Evolutionary conservation across 257 asterid genomes (phyloP).

Genomic region (Craterostigma plantagineum): DNA sequence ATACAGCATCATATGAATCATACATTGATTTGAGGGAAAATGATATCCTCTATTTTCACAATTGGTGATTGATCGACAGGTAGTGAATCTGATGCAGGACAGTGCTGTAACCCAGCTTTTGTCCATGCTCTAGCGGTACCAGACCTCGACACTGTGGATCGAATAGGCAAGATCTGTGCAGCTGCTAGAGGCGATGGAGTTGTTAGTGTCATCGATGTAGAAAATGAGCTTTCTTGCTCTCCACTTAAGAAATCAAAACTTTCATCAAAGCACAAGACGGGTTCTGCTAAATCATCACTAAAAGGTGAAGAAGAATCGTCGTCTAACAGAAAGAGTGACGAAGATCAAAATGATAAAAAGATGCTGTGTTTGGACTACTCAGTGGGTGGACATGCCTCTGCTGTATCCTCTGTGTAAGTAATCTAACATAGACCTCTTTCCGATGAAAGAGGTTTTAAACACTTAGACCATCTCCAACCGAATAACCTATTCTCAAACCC

Average conservation of each 20-base stretch:
- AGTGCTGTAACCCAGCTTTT: slow-evolving; percentile 77
- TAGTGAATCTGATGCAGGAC: slow-evolving; percentile 33
- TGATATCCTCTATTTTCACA: background rate
- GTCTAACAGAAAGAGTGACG: slow-evolving; percentile 16
- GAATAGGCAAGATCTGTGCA: slow-evolving; percentile 60
- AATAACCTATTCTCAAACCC: too few species aligned
- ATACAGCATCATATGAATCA: background rate
- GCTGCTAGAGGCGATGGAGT: slow-evolving; percentile 90
- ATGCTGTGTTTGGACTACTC: slow-evolving; percentile 42
- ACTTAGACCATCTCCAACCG: too few species aligned
- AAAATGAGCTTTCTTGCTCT: slow-evolving; percentile 25
- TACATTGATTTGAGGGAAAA: background rate
- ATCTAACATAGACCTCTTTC: too few species aligned
- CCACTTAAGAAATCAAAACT: slow-evolving; percentile 22
- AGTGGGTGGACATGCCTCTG: slow-evolving; percentile 71
- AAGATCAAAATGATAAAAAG: slow-evolving; percentile 14
- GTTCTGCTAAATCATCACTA: slow-evolving; percentile 16
- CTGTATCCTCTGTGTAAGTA: slow-evolving; percentile 88
- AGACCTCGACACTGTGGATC: slow-evolving; percentile 57
- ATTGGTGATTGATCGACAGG: slow-evolving; percentile 16
- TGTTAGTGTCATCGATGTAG: slow-evolving; percentile 49
- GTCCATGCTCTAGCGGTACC: slow-evolving; percentile 73
- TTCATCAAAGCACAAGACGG: slow-evolving; percentile 27
- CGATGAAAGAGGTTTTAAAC: too few species aligned
- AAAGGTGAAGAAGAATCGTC: slow-evolving; percentile 9